A percentile compares a stretch with the other conserved stretches of the same genome.
phyloP scores from a whole-genome alignment of 2,329 filamentous ascomycete genomes.

The Tolypocladium tundrense region DNA sequence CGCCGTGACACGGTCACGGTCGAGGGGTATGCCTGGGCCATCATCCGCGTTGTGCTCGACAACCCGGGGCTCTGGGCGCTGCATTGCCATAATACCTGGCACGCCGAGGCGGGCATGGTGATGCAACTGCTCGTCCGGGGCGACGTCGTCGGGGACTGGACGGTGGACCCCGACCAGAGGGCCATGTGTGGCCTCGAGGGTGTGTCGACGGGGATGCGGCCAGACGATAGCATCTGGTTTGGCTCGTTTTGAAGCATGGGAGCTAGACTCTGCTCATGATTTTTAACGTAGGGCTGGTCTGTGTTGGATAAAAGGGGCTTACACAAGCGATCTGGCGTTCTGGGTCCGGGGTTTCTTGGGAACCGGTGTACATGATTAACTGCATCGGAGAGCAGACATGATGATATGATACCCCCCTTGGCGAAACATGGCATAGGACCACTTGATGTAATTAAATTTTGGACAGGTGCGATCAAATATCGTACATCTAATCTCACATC shows the following conservation, averaged over 20 bases:
- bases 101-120: slow-evolving; percentile 44
- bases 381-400: neutral
- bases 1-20: slow-evolving; percentile 36
- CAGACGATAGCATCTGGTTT: slow-evolving; percentile 25
- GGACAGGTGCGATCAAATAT: neutral
- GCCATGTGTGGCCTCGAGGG: slow-evolving; percentile 18
- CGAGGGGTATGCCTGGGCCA: slow-evolving; percentile 42
- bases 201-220: slow-evolving; percentile 19
- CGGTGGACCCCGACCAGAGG: slow-evolving; percentile 9
- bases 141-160: slow-evolving; percentile 17
- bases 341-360: neutral
- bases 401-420: neutral
- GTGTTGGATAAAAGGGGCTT: neutral
- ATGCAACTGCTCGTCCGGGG: slow-evolving; percentile 42
- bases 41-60: slow-evolving; percentile 44
- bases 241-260: slow-evolving; percentile 15
- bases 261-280: no score
- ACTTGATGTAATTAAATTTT: neutral
- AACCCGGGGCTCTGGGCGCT: slow-evolving; percentile 49
- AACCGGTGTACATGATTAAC: neutral
- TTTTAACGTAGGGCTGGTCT: neutral
- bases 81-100: slow-evolving; percentile 51
- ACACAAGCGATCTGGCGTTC: neutral
- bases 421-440: no score
- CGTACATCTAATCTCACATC: neutral